Evolutionary conservation across 331 rosid genomes (phyloP), one percentile per base, ranked within the genome.

Genomic region (Spiraea crenata): DNA sequence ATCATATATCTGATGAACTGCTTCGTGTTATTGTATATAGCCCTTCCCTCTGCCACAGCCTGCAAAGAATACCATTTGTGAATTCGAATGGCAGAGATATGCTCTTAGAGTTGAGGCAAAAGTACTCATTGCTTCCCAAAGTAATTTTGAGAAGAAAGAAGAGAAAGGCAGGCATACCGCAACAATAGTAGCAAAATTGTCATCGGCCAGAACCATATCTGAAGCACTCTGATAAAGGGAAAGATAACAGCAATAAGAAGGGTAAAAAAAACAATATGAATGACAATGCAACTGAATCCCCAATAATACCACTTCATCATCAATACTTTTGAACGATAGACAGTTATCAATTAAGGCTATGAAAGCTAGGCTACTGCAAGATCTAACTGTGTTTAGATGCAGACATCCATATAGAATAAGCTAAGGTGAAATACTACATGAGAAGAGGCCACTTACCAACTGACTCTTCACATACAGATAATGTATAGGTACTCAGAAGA

Each of bases 31-130:
- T 89, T 91, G 81, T 93, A 93, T 72, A 93, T 93, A 69, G 99
- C 97, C 84, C 99, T 86, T 74, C 99, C 99, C 88, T 93, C 99
- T 67, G 99, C 97, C 73, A 93, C 92, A 66, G 97, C 99, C 98
- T 93, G 80, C 79, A 56, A 68, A 74, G 35, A 69, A 74, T 73
- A 76, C 63, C 20, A 61, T 56, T 76, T 63, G 74, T 9, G 50
- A 54, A 46, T 60, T 42, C 60, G n/a, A 73, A 76, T 17, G 41
- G 37, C 38, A 69, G 13, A 42, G 34, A 31, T 12, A 44, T 69
- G 44, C 1, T 38, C 47, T 41, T 14, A 11, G 12, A 45, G 38
- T 51, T 13, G 60, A 59, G 41, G 44, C 13, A 2, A 9, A 13
- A 54, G 54, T 19, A 42, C 62, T 19, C 14, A 7, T 44, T 63